A percentile compares a stretch with the other conserved stretches of the same genome.
Conservation (phyloP, 768 basidiomycete species). For the Lentinula raphanica region DNA sequence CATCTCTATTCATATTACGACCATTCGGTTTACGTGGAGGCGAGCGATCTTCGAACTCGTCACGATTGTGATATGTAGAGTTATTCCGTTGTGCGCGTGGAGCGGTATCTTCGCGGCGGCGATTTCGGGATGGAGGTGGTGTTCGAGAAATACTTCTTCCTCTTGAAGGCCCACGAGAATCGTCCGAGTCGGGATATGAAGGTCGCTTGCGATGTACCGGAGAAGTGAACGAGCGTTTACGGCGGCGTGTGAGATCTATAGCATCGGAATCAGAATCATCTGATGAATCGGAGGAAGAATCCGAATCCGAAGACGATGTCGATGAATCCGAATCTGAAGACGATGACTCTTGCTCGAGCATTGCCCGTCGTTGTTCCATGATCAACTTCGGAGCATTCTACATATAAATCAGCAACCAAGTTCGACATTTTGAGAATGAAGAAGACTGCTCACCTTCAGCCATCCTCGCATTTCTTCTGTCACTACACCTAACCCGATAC, state of each 20-base stretch:
- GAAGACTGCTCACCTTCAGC: constrained; percentile 60
- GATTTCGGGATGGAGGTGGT: constrained; percentile 16
- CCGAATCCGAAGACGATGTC: constrained; percentile 29
- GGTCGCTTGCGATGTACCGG: constrained; percentile 18
- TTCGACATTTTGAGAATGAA: not conserved
- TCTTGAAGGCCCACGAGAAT: constrained; percentile 14
- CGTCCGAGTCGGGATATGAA: constrained; percentile 3
- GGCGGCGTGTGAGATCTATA: constrained; percentile 23
- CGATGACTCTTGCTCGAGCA: constrained; percentile 64
- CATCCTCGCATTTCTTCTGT: constrained; percentile 98
- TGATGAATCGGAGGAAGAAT: constrained; percentile 8
- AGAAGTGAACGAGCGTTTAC: constrained; percentile 27
- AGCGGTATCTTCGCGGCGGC: constrained; percentile 10
- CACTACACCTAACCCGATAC: constrained; percentile 81
- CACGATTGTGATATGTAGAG: not conserved
- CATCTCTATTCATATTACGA: not conserved
- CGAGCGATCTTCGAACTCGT: not conserved
- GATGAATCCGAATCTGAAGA: constrained; percentile 26
- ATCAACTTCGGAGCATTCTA: constrained; percentile 90
- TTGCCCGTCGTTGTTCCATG: constrained; percentile 89
- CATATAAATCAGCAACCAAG: constrained; percentile 7
- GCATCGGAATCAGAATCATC: constrained; percentile 36
- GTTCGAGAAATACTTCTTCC: constrained; percentile 27
- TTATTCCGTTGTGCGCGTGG: not conserved
- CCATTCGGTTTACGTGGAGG: not conserved